These are phyloP conservation scores for Cercospora brassicicola DNA, from an alignment of 2,329 filamentous ascomycete genomes.

Conservation along the genomic window DNA sequence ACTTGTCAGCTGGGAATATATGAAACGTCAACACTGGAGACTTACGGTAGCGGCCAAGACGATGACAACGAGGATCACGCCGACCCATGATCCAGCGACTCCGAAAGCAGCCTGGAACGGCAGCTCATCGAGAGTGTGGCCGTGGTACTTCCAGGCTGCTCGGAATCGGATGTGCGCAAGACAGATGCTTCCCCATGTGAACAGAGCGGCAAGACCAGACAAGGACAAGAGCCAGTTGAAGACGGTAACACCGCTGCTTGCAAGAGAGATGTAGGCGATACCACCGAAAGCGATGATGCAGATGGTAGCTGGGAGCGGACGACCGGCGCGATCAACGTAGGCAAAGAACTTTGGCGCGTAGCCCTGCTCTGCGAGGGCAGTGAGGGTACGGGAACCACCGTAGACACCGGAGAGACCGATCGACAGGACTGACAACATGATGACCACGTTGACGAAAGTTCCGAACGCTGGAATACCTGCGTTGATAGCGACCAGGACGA, in stretches of 20 bases:
- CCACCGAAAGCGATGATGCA: conserved; percentile 52
- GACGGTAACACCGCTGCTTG: conserved; percentile 46
- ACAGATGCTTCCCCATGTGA: conserved; percentile 72
- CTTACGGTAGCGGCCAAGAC: conserved; percentile 69
- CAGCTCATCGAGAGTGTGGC: conserved; percentile 69
- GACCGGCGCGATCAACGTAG: conserved; percentile 62
- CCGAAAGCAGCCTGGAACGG: conserved; percentile 81
- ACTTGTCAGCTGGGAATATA: background rate
- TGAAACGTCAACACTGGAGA: background rate
- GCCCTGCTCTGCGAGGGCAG: conserved; percentile 79
- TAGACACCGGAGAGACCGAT: conserved; percentile 70
- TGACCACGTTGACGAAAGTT: conserved; percentile 92
- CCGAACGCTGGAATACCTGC: conserved; percentile 73
- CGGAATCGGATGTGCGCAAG: conserved; percentile 67
- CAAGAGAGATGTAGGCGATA: conserved; percentile 60
- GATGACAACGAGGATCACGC: conserved; percentile 71
- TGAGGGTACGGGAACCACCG: conserved; percentile 84
- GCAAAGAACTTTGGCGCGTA: conserved; percentile 58
- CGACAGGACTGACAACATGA: conserved; percentile 88
- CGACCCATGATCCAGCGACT: conserved; percentile 75
- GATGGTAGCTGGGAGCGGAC: conserved; percentile 57
- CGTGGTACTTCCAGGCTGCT: conserved; percentile 60
- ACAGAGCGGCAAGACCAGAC: conserved; percentile 70
- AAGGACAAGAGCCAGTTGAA: conserved; percentile 70
- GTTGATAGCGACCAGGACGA: conserved; percentile 87